Conservation (phyloP, 2,329 filamentous ascomycete species). For the Colletotrichum sp. region DNA sequence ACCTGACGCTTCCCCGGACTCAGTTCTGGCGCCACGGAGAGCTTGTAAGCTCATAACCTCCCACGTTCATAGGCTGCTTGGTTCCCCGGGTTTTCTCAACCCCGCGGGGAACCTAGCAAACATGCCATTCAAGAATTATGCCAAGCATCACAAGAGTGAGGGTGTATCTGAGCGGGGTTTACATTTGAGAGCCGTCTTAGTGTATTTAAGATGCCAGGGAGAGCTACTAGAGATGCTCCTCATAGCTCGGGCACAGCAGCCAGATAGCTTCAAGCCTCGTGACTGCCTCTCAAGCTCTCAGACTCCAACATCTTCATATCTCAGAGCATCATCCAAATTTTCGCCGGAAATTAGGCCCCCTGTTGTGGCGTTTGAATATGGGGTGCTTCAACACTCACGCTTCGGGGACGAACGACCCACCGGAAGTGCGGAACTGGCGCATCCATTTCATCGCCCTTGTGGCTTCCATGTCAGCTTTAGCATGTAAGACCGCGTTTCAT, state of each 20-base stretch:
- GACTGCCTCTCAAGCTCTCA: not conserved
- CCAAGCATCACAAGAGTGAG: not conserved
- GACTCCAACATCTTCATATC: rapidly evolving
- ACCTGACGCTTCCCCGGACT: not conserved
- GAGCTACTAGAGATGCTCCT: rapidly evolving
- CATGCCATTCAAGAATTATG: not conserved
- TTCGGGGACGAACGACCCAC: not conserved
- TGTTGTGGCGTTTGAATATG: not conserved
- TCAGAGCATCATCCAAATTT: rapidly evolving
- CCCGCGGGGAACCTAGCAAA: not conserved
- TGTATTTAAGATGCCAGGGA: not conserved
- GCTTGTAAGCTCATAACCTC: not conserved
- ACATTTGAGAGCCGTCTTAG: not conserved
- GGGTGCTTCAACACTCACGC: conserved; percentile 16
- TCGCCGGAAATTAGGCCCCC: not conserved
- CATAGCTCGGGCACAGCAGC: not conserved
- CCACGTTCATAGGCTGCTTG: not conserved
- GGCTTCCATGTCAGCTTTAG: conserved; percentile 27
- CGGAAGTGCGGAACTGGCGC: conserved; percentile 22
- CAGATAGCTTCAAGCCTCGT: not conserved
- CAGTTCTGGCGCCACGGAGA: not conserved
- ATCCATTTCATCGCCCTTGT: conserved; percentile 25
- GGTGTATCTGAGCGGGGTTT: not conserved
- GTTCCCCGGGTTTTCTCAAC: not conserved
- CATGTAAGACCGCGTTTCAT: conserved; percentile 1